Base-by-base conservation (phyloP, 345 rosid genomes). In the Combretum micranthum region DNA sequence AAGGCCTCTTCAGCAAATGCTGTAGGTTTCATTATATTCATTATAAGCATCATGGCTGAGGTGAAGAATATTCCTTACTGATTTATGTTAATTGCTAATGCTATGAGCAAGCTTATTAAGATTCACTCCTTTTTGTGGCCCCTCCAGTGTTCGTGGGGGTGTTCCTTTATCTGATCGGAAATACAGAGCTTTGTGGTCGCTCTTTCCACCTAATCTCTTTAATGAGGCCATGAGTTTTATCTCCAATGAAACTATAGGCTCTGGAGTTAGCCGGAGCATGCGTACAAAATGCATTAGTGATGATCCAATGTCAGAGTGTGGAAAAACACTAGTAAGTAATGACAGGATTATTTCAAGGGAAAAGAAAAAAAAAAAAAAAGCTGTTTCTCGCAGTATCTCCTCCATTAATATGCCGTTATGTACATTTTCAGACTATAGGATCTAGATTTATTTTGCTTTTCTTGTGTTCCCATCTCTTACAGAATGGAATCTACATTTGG, bases 121-220 rank as follows among this genome's bases (percentile, higher is more conserved):
- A n/a, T n/a, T n/a, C n/a, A n/a, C n/a, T n/a, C n/a, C n/a, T n/a
- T n/a, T n/a, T n/a, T n/a, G n/a, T n/a, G n/a, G n/a, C n/a, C n/a
- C n/a, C n/a, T n/a, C n/a, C n/a, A n/a, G n/a, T n/a, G n/a, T n/a
- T n/a, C n/a, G n/a, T n/a, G n/a, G n/a, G n/a, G n/a, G n/a, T n/a
- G n/a, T n/a, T n/a, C n/a, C n/a, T n/a, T n/a, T n/a, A n/a, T n/a
- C n/a, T n/a, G n/a, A n/a, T n/a, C n/a, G n/a, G n/a, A 22, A 15
- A 11, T 43, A 72, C 46, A 77, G 75, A 65, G 42, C 20, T 62
- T 22, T 88, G 74, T 92, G 87, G 98, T 88, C 95, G 42, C 47
- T 92, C 17, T 92, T 82, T 76, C 93, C 95, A 4, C 98, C 96
- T 15, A 88, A 86, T 84, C 88, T 84, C 64, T 82, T 92, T 44